Conservation (phyloP, 331 rosid species). For the Arachis monticola region DNA sequence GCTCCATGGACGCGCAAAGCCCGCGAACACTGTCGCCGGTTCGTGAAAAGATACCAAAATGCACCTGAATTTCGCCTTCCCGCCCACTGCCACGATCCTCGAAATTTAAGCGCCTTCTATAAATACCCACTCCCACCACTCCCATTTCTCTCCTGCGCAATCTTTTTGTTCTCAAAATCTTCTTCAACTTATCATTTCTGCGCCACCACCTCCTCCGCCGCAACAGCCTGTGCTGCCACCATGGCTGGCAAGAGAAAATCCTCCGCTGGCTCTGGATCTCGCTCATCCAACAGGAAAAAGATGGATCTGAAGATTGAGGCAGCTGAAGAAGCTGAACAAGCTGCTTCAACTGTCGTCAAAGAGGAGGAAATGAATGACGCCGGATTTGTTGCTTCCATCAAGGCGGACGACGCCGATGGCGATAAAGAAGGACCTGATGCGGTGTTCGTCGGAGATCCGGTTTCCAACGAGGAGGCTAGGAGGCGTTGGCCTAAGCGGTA, state of each 20-base stretch:
- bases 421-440: slow-evolving; percentile 24
- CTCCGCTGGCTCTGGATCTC: neutral
- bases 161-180: no score
- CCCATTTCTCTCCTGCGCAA: neutral
- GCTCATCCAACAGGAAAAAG: slow-evolving; percentile 1
- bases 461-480: slow-evolving; percentile 53
- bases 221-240: neutral
- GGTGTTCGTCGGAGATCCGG: slow-evolving; percentile 46
- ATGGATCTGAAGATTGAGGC: neutral
- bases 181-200: neutral
- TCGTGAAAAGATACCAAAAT: neutral
- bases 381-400: neutral
- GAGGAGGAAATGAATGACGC: neutral
- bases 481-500: slow-evolving; percentile 69
- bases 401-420: neutral
- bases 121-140: neutral
- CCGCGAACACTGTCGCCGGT: neutral
- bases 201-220: neutral
- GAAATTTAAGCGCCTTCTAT: slow-evolving; percentile 26
- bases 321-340: neutral
- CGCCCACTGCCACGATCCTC: slow-evolving; percentile 27
- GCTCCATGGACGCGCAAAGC: neutral
- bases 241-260: no score
- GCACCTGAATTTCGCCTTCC: slow-evolving; percentile 36
- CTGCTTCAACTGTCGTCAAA: neutral